Evolutionary conservation across 441 rosid species (phyloP).

Genomic region (Gossypium gossypioides): DNA sequence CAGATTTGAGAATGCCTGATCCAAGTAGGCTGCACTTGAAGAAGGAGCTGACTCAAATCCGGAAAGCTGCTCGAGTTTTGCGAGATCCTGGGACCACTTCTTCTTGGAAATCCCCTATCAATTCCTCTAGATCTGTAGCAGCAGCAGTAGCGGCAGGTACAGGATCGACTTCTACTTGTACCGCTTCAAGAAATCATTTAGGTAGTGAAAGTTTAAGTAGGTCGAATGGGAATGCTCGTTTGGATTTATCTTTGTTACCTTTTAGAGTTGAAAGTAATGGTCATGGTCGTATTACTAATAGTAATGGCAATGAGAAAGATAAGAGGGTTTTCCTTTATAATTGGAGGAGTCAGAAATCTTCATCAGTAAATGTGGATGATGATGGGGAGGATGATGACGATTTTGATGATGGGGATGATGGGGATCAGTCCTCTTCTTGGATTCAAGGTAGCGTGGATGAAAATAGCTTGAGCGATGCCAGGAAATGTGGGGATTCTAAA

Average conservation of each 20-base stretch:
- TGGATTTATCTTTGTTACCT: slow-evolving; percentile 27
- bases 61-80: slow-evolving; percentile 67
- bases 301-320: slow-evolving; percentile 30
- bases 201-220: slow-evolving; percentile 18
- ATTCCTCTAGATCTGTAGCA: slow-evolving; percentile 59
- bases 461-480: slow-evolving; percentile 57
- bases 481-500: slow-evolving; percentile 48
- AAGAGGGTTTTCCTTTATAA: slow-evolving; percentile 63
- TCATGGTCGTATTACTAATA: slow-evolving; percentile 3
- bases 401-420: slow-evolving; percentile 23
- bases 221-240: slow-evolving; percentile 15
- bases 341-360: slow-evolving; percentile 67
- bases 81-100: slow-evolving; percentile 91
- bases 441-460: slow-evolving; percentile 49
- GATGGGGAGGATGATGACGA: slow-evolving; percentile 21
- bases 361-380: slow-evolving; percentile 28
- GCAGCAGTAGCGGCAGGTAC: slow-evolving; percentile 21
- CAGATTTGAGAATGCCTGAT: slow-evolving; percentile 52
- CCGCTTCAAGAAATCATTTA: slow-evolving; percentile 18
- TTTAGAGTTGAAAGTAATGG: slow-evolving; percentile 24
- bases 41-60: slow-evolving; percentile 83
- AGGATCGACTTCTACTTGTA: slow-evolving; percentile 18
- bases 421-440: slow-evolving; percentile 44
- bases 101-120: slow-evolving; percentile 75
- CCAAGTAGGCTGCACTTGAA: slow-evolving; percentile 69